Evolutionary conservation across 495 filamentous ascomycete species (phyloP), one percentile per base, ranked within the genome.

Genomic region (Penicillium cosmopolitanum): DNA sequence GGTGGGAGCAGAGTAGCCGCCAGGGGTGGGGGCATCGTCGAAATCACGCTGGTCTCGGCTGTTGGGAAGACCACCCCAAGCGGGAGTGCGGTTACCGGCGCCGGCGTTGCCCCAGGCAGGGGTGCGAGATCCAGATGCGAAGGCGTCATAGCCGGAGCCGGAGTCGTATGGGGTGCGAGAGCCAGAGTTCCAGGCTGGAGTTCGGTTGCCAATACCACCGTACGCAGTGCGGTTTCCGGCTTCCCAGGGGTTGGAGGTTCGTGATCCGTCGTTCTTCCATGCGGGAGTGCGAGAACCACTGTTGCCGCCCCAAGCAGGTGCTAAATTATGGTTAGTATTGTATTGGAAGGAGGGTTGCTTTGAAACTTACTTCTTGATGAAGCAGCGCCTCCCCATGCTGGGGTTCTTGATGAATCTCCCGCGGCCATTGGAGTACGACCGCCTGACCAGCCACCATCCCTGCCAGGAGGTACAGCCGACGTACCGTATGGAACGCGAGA

Each of bases 231-330:
- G 85, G 65, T 77, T 89, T 51, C 92, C 92, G 67, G 94, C 92
- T 65, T 93, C 91, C 67, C 92, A 91, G 3, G 88, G 85, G 55
- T 91, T 91, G 21, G 85, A 84, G n/a, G 89, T 93, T 57, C 85
- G 86, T 7, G 83, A 89, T 50, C 86, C 85, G 61, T 88, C 89
- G 54, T 64, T 75, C 58, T 87, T 88, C 91, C 91, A 94, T 8
- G 89, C 87, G 4, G 91, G 91, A 3, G 91, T 95, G 47, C 91
- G 85, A 46, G 73, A 69, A 51, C 84, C 84, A 43, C 77, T 80
- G 52, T 76, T 77, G 53, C 75, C 74, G 31, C 36, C 47, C 84
- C 84, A 86, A 36, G 87, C 87, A 70, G 85, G 84, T 60, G 86
- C 83, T 77, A 68, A 47, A 50, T 48, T 16, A 28, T 50, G 34